phyloP scores from a whole-genome alignment of 805 yeast genomes.

The Wickerhamiella cacticola region DNA sequence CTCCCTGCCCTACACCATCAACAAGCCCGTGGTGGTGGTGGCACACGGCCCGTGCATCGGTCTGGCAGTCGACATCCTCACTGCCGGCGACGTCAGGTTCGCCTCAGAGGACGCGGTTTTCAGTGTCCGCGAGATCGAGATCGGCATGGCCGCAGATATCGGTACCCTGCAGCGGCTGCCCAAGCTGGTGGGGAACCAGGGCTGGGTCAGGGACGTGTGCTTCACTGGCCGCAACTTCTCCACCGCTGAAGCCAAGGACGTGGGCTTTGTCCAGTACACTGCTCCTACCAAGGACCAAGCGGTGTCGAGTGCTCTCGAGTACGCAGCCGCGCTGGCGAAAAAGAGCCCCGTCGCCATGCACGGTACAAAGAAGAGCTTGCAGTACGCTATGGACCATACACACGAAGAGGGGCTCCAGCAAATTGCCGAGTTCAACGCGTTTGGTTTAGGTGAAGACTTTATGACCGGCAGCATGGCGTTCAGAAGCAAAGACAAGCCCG shows the following conservation, averaged over 20 bases:
- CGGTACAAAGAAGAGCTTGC: constrained; percentile 50
- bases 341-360: constrained; percentile 48
- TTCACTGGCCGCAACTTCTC: constrained; percentile 48
- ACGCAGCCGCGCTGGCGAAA: constrained; percentile 38
- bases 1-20: constrained; percentile 23
- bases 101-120: constrained; percentile 41
- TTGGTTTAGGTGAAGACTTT: constrained; percentile 28
- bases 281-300: constrained; percentile 39
- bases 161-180: constrained; percentile 65
- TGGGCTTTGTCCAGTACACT: constrained; percentile 43
- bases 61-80: constrained; percentile 53
- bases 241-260: constrained; percentile 40
- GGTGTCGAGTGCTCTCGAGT: constrained; percentile 35
- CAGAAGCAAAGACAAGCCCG: constrained; percentile 24
- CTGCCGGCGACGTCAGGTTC: constrained; percentile 47
- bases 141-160: constrained; percentile 70
- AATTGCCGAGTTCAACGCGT: constrained; percentile 44
- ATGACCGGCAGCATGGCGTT: constrained; percentile 25
- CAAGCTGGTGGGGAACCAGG: constrained; percentile 38
- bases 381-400: constrained; percentile 32
- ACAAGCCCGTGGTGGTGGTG: constrained; percentile 48
- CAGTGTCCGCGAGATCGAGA: constrained; percentile 55
- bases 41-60: constrained; percentile 57
- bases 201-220: constrained; percentile 48
- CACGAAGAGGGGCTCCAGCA: constrained; percentile 39